These are phyloP conservation scores for Didymellaceae sp. DNA, from an alignment of 2,329 filamentous ascomycete genomes.

Conservation along the genomic window DNA sequence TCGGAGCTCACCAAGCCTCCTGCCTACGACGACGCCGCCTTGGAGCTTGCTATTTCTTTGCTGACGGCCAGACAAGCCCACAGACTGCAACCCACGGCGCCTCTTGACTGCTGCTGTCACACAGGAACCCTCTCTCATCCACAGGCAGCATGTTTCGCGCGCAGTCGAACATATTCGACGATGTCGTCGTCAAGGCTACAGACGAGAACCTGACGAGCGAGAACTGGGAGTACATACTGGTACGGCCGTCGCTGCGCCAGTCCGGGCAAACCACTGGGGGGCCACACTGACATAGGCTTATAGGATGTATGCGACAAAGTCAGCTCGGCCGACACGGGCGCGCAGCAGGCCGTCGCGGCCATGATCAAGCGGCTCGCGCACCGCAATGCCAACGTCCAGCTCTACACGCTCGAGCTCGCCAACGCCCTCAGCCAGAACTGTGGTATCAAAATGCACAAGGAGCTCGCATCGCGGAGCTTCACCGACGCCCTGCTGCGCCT, in stretches of 20 bases:
- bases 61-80: background rate
- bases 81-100: too few species aligned
- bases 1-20: slow-evolving; percentile 29
- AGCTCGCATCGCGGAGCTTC: slow-evolving; percentile 88
- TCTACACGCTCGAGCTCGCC: slow-evolving; percentile 89
- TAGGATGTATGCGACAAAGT: slow-evolving; percentile 69
- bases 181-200: slow-evolving; percentile 81
- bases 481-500: slow-evolving; percentile 92
- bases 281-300: slow-evolving; percentile 5
- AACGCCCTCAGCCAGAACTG: slow-evolving; percentile 94
- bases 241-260: too few species aligned
- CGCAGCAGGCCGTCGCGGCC: slow-evolving; percentile 85
- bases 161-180: slow-evolving; percentile 72
- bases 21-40: slow-evolving; percentile 24
- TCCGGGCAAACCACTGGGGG: too few species aligned
- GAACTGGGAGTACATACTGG: slow-evolving; percentile 75
- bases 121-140: background rate
- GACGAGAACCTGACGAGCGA: slow-evolving; percentile 95
- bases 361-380: slow-evolving; percentile 92
- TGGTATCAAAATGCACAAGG: slow-evolving; percentile 82
- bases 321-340: slow-evolving; percentile 58
- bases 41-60: background rate
- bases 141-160: slow-evolving; percentile 53
- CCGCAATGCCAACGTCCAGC: slow-evolving; percentile 93
- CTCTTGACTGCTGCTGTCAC: too few species aligned